These are phyloP conservation scores for Exutisphaerella laricina DNA, from an alignment of 2,329 filamentous ascomycete species.

Conservation along the genomic window DNA sequence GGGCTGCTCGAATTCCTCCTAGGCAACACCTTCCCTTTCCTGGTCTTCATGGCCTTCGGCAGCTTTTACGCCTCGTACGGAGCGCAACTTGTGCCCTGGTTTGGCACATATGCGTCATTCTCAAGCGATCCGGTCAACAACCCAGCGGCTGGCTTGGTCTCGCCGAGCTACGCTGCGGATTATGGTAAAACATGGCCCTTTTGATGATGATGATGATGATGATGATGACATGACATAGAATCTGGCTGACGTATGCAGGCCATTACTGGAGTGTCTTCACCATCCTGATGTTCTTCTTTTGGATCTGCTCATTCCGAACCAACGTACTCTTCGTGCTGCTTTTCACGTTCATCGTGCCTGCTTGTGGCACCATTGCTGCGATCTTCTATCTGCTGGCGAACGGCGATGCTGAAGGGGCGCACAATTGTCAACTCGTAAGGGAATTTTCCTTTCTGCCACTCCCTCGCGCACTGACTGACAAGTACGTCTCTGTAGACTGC, in stretches of 20 bases:
- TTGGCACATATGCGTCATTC: conserved; percentile 16
- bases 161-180: conserved; percentile 13
- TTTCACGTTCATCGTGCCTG: conserved; percentile 13
- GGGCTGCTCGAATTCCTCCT: conserved; percentile 20
- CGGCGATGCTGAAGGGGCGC: conserved; percentile 13
- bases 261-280: conserved; percentile 19
- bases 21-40: conserved; percentile 23
- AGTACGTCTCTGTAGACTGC: conserved; percentile 11
- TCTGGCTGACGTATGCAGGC: conserved; percentile 8
- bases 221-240: too few species aligned
- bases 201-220: too few species aligned
- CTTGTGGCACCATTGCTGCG: conserved; percentile 12
- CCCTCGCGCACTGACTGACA: background rate
- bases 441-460: background rate
- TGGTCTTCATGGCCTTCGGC: conserved; percentile 21
- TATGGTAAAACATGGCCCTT: too few species aligned
- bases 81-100: conserved; percentile 14
- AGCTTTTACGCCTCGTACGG: conserved; percentile 20
- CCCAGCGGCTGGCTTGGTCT: conserved; percentile 9
- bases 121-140: conserved; percentile 12
- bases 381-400: conserved; percentile 15
- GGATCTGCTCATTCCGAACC: conserved; percentile 18
- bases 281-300: conserved; percentile 19
- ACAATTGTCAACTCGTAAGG: conserved; percentile 18
- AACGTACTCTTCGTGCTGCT: conserved; percentile 19